phyloP scores from a whole-genome alignment of 805 yeast species.

The Zygosaccharomyces pseudorouxii region DNA sequence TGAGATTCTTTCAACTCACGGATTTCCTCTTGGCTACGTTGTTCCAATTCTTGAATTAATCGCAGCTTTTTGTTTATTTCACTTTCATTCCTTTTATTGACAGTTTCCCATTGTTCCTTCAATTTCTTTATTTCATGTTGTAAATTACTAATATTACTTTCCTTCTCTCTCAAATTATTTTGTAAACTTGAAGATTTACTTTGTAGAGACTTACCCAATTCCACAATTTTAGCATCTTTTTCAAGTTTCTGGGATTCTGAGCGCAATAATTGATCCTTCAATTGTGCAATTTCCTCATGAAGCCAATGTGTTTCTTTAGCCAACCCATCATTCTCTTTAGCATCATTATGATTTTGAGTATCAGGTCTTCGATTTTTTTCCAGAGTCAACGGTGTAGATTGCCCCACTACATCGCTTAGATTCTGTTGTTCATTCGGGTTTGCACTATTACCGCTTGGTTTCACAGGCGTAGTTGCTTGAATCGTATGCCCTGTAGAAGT shows the following conservation, averaged over 20 bases:
- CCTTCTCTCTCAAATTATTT: constrained; percentile 2
- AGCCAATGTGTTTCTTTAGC: constrained; percentile 7
- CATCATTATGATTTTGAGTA: not conserved
- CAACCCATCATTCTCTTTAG: constrained; percentile 1
- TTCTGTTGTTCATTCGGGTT: constrained; percentile 11
- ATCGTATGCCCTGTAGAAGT: constrained; percentile 17
- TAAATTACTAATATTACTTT: not conserved
- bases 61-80: constrained; percentile 2
- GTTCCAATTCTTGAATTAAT: not conserved
- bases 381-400: constrained; percentile 21
- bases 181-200: constrained; percentile 1
- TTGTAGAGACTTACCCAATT: constrained; percentile 1
- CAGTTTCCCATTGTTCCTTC: constrained; percentile 1
- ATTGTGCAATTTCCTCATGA: constrained; percentile 10
- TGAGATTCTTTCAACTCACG: constrained; percentile 6
- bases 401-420: constrained; percentile 20
- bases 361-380: constrained; percentile 2
- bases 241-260: constrained; percentile 4
- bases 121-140: constrained; percentile 5
- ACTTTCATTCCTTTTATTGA: not conserved
- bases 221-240: constrained; percentile 3
- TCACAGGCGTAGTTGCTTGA: constrained; percentile 19
- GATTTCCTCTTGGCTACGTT: constrained; percentile 5
- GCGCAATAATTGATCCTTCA: constrained; percentile 8
- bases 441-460: constrained; percentile 7